Conservation (phyloP, 2,329 filamentous ascomycete genomes). For the Cadophora malorum region DNA sequence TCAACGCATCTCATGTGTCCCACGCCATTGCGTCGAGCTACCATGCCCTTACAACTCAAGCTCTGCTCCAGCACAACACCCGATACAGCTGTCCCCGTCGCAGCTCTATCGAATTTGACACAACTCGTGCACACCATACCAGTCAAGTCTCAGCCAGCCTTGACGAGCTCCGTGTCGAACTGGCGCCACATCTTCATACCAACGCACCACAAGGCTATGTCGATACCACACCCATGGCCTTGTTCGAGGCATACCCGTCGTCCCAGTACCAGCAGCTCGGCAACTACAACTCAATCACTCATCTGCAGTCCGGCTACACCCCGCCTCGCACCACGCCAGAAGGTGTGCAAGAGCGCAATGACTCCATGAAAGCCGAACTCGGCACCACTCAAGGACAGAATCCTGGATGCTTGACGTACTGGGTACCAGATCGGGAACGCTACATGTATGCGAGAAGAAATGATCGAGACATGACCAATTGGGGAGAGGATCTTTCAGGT, state of each 20-base stretch:
- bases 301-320: not conserved
- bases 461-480: not conserved
- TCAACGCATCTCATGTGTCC: conserved; percentile 8
- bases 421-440: not conserved
- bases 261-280: conserved; percentile 7
- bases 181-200: not conserved
- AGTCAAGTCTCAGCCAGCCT: conserved; percentile 3
- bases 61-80: not conserved
- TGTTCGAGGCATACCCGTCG: conserved; percentile 3
- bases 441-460: not conserved
- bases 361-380: not conserved
- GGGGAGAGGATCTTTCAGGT: conserved; percentile 12
- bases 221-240: not conserved
- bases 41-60: conserved; percentile 8
- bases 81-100: not conserved
- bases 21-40: conserved; percentile 1
- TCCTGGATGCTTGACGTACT: not conserved
- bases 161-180: not conserved
- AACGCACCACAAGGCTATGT: not conserved
- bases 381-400: not conserved
- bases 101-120: not conserved
- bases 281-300: not conserved
- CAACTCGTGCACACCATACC: not conserved
- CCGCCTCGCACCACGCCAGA: not conserved
- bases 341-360: not conserved